These are phyloP conservation scores for Exutisphaerella laricina DNA, from an alignment of 2,329 filamentous ascomycete species.

Conservation along the genomic window DNA sequence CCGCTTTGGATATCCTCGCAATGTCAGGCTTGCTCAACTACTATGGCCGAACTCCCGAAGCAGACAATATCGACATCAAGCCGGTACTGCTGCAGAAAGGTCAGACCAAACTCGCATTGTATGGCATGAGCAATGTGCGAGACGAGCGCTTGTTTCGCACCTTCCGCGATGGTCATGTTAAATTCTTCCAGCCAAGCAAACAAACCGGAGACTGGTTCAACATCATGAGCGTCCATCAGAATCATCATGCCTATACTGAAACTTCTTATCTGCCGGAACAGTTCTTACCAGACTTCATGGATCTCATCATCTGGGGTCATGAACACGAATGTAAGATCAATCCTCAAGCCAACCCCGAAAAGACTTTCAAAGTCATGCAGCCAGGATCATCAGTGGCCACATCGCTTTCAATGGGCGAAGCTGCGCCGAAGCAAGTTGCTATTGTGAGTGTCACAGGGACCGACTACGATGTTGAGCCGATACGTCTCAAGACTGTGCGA, in stretches of 20 bases:
- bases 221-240: constrained; percentile 89
- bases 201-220: constrained; percentile 94
- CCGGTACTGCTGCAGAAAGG: constrained; percentile 92
- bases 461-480: constrained; percentile 71
- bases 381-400: constrained; percentile 95
- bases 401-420: constrained; percentile 82
- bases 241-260: constrained; percentile 84
- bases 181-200: constrained; percentile 77
- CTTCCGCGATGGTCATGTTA: constrained; percentile 87
- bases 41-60: constrained; percentile 84
- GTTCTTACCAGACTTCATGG: constrained; percentile 84
- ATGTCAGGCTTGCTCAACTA: constrained; percentile 92
- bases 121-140: constrained; percentile 90
- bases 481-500: constrained; percentile 79
- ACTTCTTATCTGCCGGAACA: constrained; percentile 94
- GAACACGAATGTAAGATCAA: constrained; percentile 95
- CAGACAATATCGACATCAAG: constrained; percentile 88
- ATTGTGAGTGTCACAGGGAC: constrained; percentile 78
- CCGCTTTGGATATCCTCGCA: constrained; percentile 85
- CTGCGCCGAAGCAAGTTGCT: constrained; percentile 83
- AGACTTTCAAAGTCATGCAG: constrained; percentile 92
- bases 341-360: constrained; percentile 75
- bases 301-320: constrained; percentile 93
- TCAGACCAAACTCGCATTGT: constrained; percentile 83
- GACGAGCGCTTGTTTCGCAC: constrained; percentile 93